phyloP scores from a whole-genome alignment of 2,329 filamentous ascomycete genomes.

The Trichoderma koningiopsis region DNA sequence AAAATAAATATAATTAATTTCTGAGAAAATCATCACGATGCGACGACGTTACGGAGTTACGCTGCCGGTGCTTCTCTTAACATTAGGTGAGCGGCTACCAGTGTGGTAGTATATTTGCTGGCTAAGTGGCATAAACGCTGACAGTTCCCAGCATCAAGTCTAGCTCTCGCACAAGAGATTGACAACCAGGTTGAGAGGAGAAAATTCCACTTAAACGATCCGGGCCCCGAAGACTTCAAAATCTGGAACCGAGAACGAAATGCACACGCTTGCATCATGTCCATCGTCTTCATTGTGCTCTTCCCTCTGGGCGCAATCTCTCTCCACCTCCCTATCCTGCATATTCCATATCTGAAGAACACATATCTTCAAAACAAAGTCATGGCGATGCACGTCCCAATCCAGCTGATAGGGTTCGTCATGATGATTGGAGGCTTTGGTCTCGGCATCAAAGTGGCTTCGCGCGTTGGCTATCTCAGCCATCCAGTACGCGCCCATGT shows the following conservation, averaged over 20 bases:
- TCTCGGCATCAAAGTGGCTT: slow-evolving; percentile 8
- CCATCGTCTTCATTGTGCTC: slow-evolving; percentile 21
- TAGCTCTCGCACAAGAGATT: neutral
- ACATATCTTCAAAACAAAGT: slow-evolving; percentile 17
- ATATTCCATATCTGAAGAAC: slow-evolving; percentile 7
- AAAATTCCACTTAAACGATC: neutral
- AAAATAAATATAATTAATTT: neutral
- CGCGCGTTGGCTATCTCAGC: neutral
- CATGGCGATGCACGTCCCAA: slow-evolving; percentile 18
- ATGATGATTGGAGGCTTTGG: slow-evolving; percentile 21
- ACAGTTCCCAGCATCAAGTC: neutral
- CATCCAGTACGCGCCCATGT: slow-evolving; percentile 1
- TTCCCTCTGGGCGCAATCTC: slow-evolving; percentile 15
- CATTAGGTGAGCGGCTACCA: neutral
- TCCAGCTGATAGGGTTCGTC: slow-evolving; percentile 10
- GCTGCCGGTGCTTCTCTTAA: neutral
- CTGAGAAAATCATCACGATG: neutral
- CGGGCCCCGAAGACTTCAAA: neutral
- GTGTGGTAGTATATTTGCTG: neutral
- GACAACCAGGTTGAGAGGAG: neutral
- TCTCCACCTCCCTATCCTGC: slow-evolving; percentile 7
- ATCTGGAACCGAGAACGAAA: slow-evolving; percentile 20
- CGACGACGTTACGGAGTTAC: neutral
- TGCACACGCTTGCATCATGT: slow-evolving; percentile 21
- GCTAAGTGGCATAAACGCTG: neutral